Conservation (phyloP, 257 asterid species). For the Haberlea rhodopensis region DNA sequence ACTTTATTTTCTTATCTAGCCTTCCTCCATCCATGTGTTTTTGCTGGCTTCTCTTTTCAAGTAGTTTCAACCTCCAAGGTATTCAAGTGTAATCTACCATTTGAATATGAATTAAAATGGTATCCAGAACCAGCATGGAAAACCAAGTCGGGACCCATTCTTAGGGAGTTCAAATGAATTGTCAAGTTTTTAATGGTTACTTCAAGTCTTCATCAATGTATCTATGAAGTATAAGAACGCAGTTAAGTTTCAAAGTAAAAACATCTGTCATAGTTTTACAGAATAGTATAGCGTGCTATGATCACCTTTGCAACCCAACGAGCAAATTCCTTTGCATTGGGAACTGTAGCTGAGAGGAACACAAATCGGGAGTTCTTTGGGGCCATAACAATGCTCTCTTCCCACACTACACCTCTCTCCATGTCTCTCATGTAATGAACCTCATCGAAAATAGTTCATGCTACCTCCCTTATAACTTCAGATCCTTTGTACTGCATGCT, state of each 20-base stretch:
- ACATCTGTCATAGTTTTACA: background rate
- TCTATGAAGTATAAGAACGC: constrained; percentile 2
- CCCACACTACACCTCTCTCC: constrained; percentile 99
- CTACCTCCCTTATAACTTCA: constrained; percentile 87
- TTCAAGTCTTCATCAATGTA: constrained; percentile 4
- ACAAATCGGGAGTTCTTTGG: constrained; percentile 86
- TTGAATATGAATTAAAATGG: too few relatives aligned
- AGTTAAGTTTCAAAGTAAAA: constrained; percentile 11
- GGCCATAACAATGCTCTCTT: constrained; percentile 96
- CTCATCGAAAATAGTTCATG: constrained; percentile 95
- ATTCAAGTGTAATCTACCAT: background rate
- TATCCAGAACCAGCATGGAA: constrained; percentile 2
- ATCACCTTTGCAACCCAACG: constrained; percentile 99
- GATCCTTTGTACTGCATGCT: constrained; percentile 99
- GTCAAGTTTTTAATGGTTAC: too few relatives aligned
- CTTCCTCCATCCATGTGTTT: background rate
- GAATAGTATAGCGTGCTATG: constrained; percentile 1
- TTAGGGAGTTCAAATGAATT: too few relatives aligned
- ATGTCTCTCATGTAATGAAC: constrained; percentile 98
- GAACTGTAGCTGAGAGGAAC: constrained; percentile 92
- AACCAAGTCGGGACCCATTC: background rate
- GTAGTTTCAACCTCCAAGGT: background rate
- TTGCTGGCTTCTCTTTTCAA: background rate
- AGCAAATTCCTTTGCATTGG: constrained; percentile 94
- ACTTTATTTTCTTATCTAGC: constrained; percentile 1